Base-by-base conservation (phyloP, 371 early-diverging fungal species). In the Actinomortierella wolfii region DNA sequence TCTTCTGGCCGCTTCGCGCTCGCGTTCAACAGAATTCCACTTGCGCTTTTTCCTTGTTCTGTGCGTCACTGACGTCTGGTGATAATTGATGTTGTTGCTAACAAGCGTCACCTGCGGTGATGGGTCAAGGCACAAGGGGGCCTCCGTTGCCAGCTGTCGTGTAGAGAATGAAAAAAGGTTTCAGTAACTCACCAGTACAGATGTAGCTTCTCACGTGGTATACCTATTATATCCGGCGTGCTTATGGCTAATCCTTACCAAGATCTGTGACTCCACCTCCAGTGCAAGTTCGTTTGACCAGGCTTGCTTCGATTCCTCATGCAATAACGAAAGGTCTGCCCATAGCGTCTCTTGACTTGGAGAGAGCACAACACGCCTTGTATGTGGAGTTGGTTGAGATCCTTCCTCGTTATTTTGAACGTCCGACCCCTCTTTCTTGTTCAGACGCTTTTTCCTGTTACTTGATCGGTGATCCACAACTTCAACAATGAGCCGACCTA, bases 271-370 rank as follows among this genome's bases (percentile, higher is more conserved):
- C 52, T 86, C 86, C 2, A 84, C 73, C 57, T 86, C 80, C 13
- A 86, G 59, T 34, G 84, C 82, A 24, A 81, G 56, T 26, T 79
- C 76, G 49, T 76, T 79, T 23, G 83, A 80, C 81, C 81, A 82
- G 15, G 73, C 56, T 25, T 73, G 66, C 3, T 81, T 79, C 67
- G 83, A 81, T 51, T 81, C 84, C 55, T 86, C 86, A 40, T 80
- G 82, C n/a, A 86, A 54, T 26, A 86, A 53, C 17, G 76, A 68
- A 43, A 86, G 78, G 63, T 86, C 86, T 3, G 83, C 80, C 86
- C 86, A 86, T 40, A 86, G 71, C 46, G 83, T 82, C 51, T 83
- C 84, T 23, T 82, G 81, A 26, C 83, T 79, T 8, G 86, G 86
- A 34, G 74, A 76, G 73, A 86, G 78, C 2, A 78, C 80, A 9